phyloP scores from a whole-genome alignment of 2,329 filamentous ascomycete species.

The Rutstroemia sp. region DNA sequence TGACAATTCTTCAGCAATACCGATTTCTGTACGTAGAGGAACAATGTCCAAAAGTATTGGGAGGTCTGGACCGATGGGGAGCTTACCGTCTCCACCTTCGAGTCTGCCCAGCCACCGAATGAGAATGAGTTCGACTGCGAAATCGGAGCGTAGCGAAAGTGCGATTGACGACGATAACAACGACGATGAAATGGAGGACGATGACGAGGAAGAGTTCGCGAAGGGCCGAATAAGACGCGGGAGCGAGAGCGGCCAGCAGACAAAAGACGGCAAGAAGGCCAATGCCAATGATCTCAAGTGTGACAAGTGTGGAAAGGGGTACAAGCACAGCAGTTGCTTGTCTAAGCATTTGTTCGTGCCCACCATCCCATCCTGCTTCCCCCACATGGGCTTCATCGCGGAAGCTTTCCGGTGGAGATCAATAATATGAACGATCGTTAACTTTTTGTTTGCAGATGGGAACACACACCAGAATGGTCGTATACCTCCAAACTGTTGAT shows the following conservation, averaged over 20 bases:
- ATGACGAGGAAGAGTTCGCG: conserved; percentile 34
- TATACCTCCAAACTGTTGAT: conserved; percentile 96
- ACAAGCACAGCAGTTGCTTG: conserved; percentile 99
- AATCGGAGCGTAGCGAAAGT: conserved; percentile 46
- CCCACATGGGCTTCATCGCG: conserved; percentile 33
- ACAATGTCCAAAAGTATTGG: conserved; percentile 59
- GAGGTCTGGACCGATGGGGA: conserved; percentile 45
- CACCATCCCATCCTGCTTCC: conserved; percentile 40
- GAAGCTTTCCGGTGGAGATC: conserved; percentile 30
- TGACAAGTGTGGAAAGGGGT: conserved; percentile 97
- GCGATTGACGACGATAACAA: conserved; percentile 63
- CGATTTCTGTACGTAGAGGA: conserved; percentile 56
- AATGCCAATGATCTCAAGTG: conserved; percentile 84
- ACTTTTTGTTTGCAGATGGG: conserved; percentile 66
- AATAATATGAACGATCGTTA: conserved; percentile 25
- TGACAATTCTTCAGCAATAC: conserved; percentile 51
- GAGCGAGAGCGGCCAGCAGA: conserved; percentile 79
- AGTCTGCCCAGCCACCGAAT: conserved; percentile 53
- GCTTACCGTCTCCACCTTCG: conserved; percentile 57
- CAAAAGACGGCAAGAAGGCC: conserved; percentile 72
- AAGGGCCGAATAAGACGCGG: conserved; percentile 52
- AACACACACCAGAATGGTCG: conserved; percentile 97
- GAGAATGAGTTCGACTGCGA: conserved; percentile 42
- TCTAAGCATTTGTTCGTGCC: conserved; percentile 98
- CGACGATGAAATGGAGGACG: conserved; percentile 48